Evolutionary conservation across 2,329 filamentous ascomycete species (phyloP), one percentile per base, ranked within the genome.

Genomic region (Bipolaris zeicola): DNA sequence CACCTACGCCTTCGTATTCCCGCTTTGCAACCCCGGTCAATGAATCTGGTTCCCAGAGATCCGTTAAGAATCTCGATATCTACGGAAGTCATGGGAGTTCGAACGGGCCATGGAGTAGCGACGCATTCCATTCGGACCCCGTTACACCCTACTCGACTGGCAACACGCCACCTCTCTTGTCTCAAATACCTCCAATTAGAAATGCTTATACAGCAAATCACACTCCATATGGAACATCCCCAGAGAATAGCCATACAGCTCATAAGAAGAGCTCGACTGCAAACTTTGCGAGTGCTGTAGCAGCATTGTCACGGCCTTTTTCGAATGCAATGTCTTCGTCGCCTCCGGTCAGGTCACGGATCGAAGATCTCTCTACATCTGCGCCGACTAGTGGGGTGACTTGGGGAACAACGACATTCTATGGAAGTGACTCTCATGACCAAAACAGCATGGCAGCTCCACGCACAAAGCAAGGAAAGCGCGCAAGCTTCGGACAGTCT

Each of bases 81-180:
- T 82, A 81, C 57, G 80, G 80, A 24, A 83, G 82, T 26, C 78
- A 78, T 52, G 78, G 77, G 7, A 84, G 82, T 7, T 82, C 80
- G 3, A 79, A 80, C 51, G 83, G 82, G 38, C 76, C 78, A 3
- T 82, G 80, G 79, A 78, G 79, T 22, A 76, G 73, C 58, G 76
- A 78, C 44, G 63, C 63, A 3, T 41, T 70, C 16, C 70, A 67
- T 5, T 77, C 77, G 43, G 80, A 81, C 46, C 79, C 81, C 3
- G 77, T 80, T 2, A 82, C 81, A 3, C 79, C 83, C 1, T 80
- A 80, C 62, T 85, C 82, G 3, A 82, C 80, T 1, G 80, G 81
- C 14, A 80, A 78, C 20, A 85, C 83, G 3, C 83, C 83, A 43
- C 83, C 83, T 5, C 71, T 75, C 22, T 64, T 76, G 36, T 77